A percentile compares a stretch with the other conserved stretches of the same genome.
Conservation (phyloP, 192 early-diverging fungal species). For the Backusella morwellensis region DNA sequence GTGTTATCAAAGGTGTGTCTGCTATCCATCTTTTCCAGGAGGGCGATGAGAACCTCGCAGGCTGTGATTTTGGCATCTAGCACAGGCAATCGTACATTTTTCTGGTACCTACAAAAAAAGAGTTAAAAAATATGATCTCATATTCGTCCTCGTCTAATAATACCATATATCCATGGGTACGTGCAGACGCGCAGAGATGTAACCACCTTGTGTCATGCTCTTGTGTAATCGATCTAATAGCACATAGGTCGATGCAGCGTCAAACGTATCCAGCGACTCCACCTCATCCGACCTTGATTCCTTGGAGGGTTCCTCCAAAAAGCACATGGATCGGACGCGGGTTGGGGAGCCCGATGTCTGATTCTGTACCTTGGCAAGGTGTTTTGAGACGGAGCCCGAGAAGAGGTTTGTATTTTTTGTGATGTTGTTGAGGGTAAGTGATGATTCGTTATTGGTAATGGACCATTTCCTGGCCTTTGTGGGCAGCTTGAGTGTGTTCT, state of each 20-base stretch:
- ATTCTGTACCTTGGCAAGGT: not conserved
- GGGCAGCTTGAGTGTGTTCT: not conserved
- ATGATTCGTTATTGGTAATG: not conserved
- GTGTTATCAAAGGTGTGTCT: constrained; percentile 3
- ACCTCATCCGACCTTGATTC: not conserved
- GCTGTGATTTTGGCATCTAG: constrained; percentile 8
- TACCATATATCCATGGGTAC: constrained; percentile 14
- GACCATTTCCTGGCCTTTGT: not conserved
- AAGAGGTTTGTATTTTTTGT: not conserved
- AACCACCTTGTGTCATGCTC: constrained; percentile 10
- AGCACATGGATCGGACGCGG: not conserved
- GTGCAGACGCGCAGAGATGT: not conserved
- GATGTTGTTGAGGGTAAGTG: not conserved
- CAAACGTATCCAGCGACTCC: not conserved
- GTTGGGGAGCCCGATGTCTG: not conserved
- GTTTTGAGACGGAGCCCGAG: not conserved
- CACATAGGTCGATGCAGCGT: not conserved
- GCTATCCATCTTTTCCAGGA: constrained; percentile 3
- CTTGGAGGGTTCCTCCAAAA: not conserved
- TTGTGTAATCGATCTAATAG: not conserved
- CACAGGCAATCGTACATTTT: constrained; percentile 8
- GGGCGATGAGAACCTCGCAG: not conserved
- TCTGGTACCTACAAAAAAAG: not conserved
- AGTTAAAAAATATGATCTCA: not conserved
- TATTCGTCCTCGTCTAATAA: no score